These are phyloP conservation scores for Scheffersomyces ergatensis DNA, from an alignment of 805 yeast genomes.

Conservation along the genomic window DNA sequence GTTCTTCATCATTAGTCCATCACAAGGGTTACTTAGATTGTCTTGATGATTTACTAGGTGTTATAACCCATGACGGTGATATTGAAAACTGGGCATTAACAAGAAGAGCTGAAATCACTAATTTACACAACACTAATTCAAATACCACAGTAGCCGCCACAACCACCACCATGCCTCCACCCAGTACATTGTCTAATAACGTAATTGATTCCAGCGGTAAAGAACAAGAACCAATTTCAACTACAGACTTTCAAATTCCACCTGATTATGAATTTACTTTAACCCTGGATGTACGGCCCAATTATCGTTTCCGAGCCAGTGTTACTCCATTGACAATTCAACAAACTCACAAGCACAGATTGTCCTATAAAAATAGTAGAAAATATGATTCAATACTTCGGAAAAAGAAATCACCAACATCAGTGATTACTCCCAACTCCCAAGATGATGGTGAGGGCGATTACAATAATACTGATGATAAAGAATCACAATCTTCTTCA, in stretches of 20 bases:
- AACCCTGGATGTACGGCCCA: constrained; percentile 23
- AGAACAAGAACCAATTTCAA: neutral
- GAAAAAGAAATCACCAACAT: constrained; percentile 8
- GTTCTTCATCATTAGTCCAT: constrained; percentile 44
- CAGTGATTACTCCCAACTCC: constrained; percentile 8
- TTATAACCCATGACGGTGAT: constrained; percentile 41
- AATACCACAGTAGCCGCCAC: neutral
- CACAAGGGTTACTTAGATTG: constrained; percentile 63
- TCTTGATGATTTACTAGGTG: constrained; percentile 50
- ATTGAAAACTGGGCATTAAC: constrained; percentile 53
- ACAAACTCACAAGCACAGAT: constrained; percentile 22
- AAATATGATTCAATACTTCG: constrained; percentile 6
- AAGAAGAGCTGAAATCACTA: constrained; percentile 40
- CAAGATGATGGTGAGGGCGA: constrained; percentile 19
- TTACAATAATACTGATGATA: constrained; percentile 2
- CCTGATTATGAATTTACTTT: constrained; percentile 30
- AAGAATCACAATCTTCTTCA: neutral
- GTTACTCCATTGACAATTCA: constrained; percentile 39
- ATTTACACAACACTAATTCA: constrained; percentile 5
- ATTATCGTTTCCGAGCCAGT: constrained; percentile 28
- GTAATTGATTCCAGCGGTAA: neutral
- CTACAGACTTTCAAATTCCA: constrained; percentile 1
- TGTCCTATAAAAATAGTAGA: constrained; percentile 9
- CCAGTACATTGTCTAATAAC: neutral
- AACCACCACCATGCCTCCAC: neutral